Conservation (phyloP, 345 rosid genomes). For the Sonneratia alba region DNA sequence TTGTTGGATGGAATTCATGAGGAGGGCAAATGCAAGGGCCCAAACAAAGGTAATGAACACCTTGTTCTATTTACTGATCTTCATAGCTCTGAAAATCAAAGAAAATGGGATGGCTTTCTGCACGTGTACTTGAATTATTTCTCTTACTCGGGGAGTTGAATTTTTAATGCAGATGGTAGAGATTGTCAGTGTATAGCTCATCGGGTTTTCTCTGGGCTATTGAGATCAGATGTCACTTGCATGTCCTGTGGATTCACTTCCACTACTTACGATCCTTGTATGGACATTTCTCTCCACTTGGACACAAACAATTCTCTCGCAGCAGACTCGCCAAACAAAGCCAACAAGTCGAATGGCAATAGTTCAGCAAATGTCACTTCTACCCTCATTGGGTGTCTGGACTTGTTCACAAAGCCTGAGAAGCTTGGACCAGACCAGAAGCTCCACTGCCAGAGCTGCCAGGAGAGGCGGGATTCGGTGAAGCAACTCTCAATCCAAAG, state of each 20-base stretch:
- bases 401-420: slow-evolving; percentile 72
- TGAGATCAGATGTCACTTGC: slow-evolving; percentile 90
- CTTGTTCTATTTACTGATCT: slow-evolving; percentile 1
- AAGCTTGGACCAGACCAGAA: slow-evolving; percentile 88
- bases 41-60: slow-evolving; percentile 34
- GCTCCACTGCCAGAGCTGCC: slow-evolving; percentile 73
- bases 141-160: slow-evolving; percentile 5
- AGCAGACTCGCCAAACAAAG: slow-evolving; percentile 23
- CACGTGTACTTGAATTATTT: not conserved
- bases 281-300: slow-evolving; percentile 84
- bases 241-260: slow-evolving; percentile 83
- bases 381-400: slow-evolving; percentile 70
- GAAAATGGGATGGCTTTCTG: not conserved
- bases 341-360: slow-evolving; percentile 27
- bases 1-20: slow-evolving; percentile 77
- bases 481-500: slow-evolving; percentile 87
- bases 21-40: slow-evolving; percentile 42
- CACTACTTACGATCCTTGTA: slow-evolving; percentile 80
- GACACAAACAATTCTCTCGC: slow-evolving; percentile 29
- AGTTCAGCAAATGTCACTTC: slow-evolving; percentile 21
- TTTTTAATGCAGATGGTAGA: slow-evolving; percentile 42
- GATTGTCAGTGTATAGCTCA: slow-evolving; percentile 87
- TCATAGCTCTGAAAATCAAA: not conserved
- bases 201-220: slow-evolving; percentile 75
- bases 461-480: slow-evolving; percentile 58